Evolutionary conservation across 345 rosid species (phyloP).

Genomic region (Moricandia arvensis): DNA sequence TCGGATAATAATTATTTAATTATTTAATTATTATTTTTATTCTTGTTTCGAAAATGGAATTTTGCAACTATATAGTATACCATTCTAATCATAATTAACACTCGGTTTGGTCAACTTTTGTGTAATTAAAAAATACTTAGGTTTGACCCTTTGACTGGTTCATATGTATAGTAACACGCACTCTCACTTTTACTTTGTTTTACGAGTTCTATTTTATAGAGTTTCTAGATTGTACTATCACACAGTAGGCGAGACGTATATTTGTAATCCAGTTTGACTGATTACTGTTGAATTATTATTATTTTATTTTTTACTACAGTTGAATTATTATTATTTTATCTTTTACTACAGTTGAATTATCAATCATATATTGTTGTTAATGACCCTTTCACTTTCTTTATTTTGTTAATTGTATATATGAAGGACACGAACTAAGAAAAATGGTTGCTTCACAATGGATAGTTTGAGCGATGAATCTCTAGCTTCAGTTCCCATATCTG

Average conservation of each 20-base stretch:
- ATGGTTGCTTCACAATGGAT: background rate
- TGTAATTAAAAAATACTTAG: slow-evolving; percentile 17
- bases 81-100: slow-evolving; percentile 18
- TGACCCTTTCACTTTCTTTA: background rate
- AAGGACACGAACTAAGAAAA: background rate
- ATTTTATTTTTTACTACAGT: no score
- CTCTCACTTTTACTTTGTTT: background rate
- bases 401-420: background rate
- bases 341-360: background rate
- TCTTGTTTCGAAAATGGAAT: slow-evolving; percentile 34
- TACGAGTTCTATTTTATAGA: background rate
- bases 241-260: slow-evolving; percentile 1
- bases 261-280: background rate
- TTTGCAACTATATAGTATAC: slow-evolving; percentile 23
- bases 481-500: background rate
- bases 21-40: slow-evolving; percentile 17
- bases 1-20: no score
- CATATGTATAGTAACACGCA: slow-evolving; percentile 33
- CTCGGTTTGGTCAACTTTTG: slow-evolving; percentile 13
- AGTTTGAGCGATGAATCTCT: background rate
- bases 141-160: slow-evolving; percentile 70
- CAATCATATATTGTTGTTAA: background rate
- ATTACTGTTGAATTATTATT: background rate
- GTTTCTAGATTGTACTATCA: slow-evolving; percentile 23
- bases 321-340: background rate